phyloP scores from a whole-genome alignment of 78 protist species.

The Isochrysis galbana region DNA sequence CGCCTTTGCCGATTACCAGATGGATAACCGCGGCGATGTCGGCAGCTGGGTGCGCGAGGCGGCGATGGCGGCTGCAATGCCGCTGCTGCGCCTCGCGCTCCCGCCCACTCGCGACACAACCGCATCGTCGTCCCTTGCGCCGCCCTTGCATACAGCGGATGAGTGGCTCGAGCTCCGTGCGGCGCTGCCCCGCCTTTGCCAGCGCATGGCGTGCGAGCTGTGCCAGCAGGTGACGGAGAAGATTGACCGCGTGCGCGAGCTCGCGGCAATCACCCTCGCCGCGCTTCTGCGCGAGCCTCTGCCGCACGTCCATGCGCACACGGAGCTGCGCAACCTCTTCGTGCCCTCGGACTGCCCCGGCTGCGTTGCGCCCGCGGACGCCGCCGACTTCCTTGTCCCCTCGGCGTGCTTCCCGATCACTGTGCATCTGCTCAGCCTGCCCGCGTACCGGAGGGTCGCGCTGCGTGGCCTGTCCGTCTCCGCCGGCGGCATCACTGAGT shows the following conservation, averaged over 20 bases:
- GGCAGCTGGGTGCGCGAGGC: constrained; percentile 76
- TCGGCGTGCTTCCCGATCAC: constrained; percentile 3
- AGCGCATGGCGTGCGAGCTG: neutral
- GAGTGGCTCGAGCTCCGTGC: neutral
- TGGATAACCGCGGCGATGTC: constrained; percentile 80
- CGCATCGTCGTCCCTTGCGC: neutral
- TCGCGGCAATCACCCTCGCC: neutral
- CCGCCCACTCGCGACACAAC: neutral
- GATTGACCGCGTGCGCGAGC: constrained; percentile 40
- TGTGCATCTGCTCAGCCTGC: neutral
- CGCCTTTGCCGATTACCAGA: constrained; percentile 53
- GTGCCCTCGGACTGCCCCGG: neutral
- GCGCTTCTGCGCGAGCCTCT: neutral
- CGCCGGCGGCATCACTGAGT: constrained; percentile 53
- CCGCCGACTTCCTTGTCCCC: neutral
- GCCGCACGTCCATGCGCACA: neutral
- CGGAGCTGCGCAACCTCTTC: neutral
- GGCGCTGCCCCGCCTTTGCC: neutral
- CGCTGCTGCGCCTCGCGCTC: neutral
- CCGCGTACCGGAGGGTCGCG: neutral
- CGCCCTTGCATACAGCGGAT: neutral
- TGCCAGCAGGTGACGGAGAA: constrained; percentile 20
- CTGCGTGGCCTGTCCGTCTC: constrained; percentile 33
- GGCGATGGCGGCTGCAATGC: constrained; percentile 42
- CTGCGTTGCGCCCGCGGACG: neutral